Conservation (phyloP, 2,329 filamentous ascomycete species). For the Pseudogymnoascus sp. region DNA sequence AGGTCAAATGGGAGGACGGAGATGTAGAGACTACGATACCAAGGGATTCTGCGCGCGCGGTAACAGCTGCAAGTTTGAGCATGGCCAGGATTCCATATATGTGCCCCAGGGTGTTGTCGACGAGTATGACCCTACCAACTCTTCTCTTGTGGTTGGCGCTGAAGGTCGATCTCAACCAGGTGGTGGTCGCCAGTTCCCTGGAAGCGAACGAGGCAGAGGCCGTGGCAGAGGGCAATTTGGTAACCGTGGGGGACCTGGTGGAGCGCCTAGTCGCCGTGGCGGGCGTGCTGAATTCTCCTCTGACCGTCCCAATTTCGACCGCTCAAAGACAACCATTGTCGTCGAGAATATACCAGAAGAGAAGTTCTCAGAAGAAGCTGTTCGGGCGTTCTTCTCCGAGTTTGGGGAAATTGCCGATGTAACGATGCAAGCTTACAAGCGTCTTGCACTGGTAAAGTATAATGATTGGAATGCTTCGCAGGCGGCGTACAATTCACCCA, state of each 20-base stretch:
- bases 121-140: constrained; percentile 53
- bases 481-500: constrained; percentile 65
- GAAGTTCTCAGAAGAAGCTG: constrained; percentile 53
- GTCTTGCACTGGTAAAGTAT: constrained; percentile 62
- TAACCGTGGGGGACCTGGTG: constrained; percentile 16
- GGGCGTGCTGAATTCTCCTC: constrained; percentile 51
- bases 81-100: constrained; percentile 47
- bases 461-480: constrained; percentile 57
- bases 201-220: constrained; percentile 26
- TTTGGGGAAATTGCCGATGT: constrained; percentile 61
- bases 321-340: constrained; percentile 58
- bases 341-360: constrained; percentile 72
- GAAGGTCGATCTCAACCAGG: constrained; percentile 14
- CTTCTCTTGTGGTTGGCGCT: constrained; percentile 31
- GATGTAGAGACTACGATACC: constrained; percentile 62
- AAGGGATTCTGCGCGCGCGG: constrained; percentile 66
- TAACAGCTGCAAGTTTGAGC: constrained; percentile 59
- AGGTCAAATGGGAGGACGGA: constrained; percentile 13
- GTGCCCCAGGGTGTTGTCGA: constrained; percentile 27
- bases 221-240: constrained; percentile 27
- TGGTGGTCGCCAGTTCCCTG: constrained; percentile 14
- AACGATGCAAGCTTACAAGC: constrained; percentile 54
- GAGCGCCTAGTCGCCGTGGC: constrained; percentile 17
- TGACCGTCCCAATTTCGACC: constrained; percentile 54
- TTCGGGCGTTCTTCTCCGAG: constrained; percentile 61